phyloP scores from a whole-genome alignment of 164 flowering plant genomes.

The Protea cynaroides region DNA sequence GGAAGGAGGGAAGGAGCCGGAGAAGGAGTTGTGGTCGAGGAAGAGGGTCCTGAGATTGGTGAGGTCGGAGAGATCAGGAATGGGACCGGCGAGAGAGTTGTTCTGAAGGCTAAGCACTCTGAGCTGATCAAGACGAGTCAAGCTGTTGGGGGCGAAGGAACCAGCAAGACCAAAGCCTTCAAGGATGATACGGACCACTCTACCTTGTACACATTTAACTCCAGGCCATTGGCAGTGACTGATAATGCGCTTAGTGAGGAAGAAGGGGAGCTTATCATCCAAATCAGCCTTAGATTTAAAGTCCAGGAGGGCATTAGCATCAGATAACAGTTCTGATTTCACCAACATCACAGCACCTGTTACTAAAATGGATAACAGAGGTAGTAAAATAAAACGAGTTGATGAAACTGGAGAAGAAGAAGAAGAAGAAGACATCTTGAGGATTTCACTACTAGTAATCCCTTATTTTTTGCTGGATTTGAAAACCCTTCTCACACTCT shows the following conservation, averaged over 20 bases:
- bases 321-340: slow-evolving; percentile 18
- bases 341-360: background rate
- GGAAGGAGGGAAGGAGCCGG: slow-evolving; percentile 64
- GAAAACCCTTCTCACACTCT: too few relatives aligned
- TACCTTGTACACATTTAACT: slow-evolving; percentile 40
- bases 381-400: background rate
- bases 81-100: slow-evolving; percentile 70
- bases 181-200: slow-evolving; percentile 49
- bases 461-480: too few relatives aligned
- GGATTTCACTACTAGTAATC: too few relatives aligned
- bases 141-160: slow-evolving; percentile 39
- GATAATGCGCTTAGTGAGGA: slow-evolving; percentile 16
- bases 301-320: slow-evolving; percentile 50
- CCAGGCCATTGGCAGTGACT: slow-evolving; percentile 68
- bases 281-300: slow-evolving; percentile 65
- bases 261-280: slow-evolving; percentile 36
- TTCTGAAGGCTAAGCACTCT: slow-evolving; percentile 65
- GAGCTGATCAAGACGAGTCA: slow-evolving; percentile 63
- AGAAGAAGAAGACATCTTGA: too few relatives aligned
- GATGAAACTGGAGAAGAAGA: background rate
- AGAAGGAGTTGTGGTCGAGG: slow-evolving; percentile 58
- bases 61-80: slow-evolving; percentile 69
- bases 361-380: background rate
- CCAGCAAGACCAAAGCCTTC: slow-evolving; percentile 44
- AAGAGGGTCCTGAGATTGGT: slow-evolving; percentile 66